phyloP scores from a whole-genome alignment of 345 rosid species.

The Eucalyptus marginata region DNA sequence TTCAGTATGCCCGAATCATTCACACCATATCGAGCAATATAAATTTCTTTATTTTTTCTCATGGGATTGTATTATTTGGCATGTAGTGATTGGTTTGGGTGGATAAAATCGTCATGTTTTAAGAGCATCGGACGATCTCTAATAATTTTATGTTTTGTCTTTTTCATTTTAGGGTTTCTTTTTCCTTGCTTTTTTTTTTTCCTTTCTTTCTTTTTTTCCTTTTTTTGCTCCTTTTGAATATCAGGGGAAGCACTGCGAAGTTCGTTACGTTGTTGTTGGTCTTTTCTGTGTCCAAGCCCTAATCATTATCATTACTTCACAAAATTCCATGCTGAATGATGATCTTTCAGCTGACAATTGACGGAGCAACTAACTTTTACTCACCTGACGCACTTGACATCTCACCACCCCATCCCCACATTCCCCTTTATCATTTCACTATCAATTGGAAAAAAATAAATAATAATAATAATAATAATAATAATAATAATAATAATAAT shows the following conservation, averaged over 20 bases:
- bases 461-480: background rate
- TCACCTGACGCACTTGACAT: slow-evolving; percentile 23
- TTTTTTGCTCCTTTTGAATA: background rate
- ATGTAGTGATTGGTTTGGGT: background rate
- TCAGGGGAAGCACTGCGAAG: slow-evolving; percentile 15
- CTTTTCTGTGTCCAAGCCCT: slow-evolving; percentile 20
- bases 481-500: background rate
- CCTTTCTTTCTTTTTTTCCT: background rate
- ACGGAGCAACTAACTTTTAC: slow-evolving; percentile 54
- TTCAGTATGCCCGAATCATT: background rate
- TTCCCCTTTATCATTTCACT: background rate
- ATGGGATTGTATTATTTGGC: background rate
- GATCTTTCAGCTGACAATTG: slow-evolving; percentile 49
- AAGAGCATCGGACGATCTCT: background rate
- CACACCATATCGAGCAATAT: background rate
- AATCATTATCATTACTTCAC: slow-evolving; percentile 47
- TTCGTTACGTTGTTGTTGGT: slow-evolving; percentile 21
- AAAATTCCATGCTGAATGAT: slow-evolving; percentile 53
- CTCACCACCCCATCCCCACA: slow-evolving; percentile 14
- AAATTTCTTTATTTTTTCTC: background rate
- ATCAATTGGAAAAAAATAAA: background rate
- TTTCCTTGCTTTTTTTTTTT: background rate
- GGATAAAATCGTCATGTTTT: background rate
- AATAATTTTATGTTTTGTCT: background rate
- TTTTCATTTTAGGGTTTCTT: background rate